A percentile compares a stretch with the other conserved stretches of the same genome.
Evolutionary conservation across 768 basidiomycete genomes (phyloP).

Genomic region (Dioszegia hungarica): DNA sequence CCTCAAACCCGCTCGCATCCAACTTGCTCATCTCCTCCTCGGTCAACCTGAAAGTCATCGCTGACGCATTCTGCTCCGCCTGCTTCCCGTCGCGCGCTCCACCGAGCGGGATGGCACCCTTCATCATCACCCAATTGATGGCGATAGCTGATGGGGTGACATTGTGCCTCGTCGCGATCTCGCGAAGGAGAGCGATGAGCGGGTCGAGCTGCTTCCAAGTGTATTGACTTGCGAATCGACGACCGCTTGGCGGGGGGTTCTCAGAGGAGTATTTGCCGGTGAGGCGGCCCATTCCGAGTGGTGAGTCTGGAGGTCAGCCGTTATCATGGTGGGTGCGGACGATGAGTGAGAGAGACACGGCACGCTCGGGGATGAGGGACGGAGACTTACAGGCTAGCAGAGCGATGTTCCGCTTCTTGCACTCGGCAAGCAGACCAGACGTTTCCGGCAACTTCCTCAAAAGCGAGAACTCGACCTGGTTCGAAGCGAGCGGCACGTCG

Average conservation of each 20-base stretch:
- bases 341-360: too few relatives aligned
- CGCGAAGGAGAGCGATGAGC: slow-evolving; percentile 34
- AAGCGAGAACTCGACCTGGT: slow-evolving; percentile 48
- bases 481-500: slow-evolving; percentile 43
- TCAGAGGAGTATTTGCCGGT: slow-evolving; percentile 46
- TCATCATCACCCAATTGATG: slow-evolving; percentile 48
- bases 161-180: slow-evolving; percentile 37
- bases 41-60: slow-evolving; percentile 35
- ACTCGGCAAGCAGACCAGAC: slow-evolving; percentile 42
- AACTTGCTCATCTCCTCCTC: slow-evolving; percentile 33
- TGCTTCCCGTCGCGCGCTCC: slow-evolving; percentile 46
- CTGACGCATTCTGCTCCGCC: slow-evolving; percentile 45
- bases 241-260: slow-evolving; percentile 39
- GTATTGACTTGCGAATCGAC: slow-evolving; percentile 21
- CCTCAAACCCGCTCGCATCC: slow-evolving; percentile 28
- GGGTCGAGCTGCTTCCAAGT: slow-evolving; percentile 46
- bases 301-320: slow-evolving; percentile 35
- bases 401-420: slow-evolving; percentile 43
- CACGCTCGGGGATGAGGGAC: not conserved
- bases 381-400: slow-evolving; percentile 43
- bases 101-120: slow-evolving; percentile 47
- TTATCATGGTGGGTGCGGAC: not conserved
- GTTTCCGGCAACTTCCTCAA: slow-evolving; percentile 39
- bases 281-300: slow-evolving; percentile 47
- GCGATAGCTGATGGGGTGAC: slow-evolving; percentile 46